These are phyloP conservation scores for Syzygium aqueum DNA, from an alignment of 345 rosid species.

Conservation along the genomic window DNA sequence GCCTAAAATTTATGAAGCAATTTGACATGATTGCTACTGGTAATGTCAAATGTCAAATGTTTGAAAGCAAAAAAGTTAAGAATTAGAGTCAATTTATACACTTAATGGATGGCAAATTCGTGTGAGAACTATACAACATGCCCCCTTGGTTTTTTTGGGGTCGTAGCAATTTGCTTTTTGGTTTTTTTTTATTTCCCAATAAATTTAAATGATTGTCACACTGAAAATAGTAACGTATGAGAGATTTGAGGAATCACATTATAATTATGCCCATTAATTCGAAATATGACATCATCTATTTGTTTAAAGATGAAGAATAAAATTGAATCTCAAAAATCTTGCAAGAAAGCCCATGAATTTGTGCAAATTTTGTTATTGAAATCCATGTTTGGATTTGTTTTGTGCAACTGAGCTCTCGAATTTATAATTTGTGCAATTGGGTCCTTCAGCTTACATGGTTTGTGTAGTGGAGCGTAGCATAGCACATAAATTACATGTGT, in stretches of 20 bases:
- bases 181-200: neutral
- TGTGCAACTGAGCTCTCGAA: neutral
- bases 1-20: neutral
- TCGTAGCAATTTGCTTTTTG: neutral
- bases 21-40: neutral
- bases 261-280: neutral
- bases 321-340: neutral
- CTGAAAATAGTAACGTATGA: neutral
- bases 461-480: neutral
- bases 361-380: neutral
- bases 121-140: neutral
- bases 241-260: neutral
- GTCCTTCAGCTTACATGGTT: neutral
- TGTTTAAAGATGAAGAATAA: neutral
- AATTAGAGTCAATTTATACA: neutral
- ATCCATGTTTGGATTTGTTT: neutral
- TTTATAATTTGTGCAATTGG: neutral
- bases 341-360: fast-evolving
- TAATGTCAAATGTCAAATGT: neutral
- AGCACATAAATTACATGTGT: neutral
- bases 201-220: neutral
- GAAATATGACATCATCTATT: neutral
- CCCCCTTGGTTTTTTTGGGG: neutral
- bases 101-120: neutral
- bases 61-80: neutral